Percentiles rank a stretch among this genome's conserved stretches.
Conservation (phyloP, 2,329 filamentous ascomycete species). For the Pseudopyrenochaeta lycopersici region DNA sequence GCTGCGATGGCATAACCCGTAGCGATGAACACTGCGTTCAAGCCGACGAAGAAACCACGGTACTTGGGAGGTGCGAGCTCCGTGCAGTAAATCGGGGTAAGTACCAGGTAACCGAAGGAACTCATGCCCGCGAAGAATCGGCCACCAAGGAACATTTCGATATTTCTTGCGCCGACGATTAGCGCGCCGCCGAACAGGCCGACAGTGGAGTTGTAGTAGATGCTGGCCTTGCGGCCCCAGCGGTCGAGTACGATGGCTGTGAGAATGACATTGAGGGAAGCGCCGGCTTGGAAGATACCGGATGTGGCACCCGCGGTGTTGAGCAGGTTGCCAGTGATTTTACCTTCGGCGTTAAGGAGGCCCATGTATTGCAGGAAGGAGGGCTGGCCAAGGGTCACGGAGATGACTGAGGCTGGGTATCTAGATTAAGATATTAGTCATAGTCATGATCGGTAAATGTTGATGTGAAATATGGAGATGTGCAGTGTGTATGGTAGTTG, state of each 20-base stretch:
- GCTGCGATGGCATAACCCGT: constrained; percentile 30
- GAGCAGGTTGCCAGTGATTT: constrained; percentile 14
- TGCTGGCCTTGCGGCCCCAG: constrained; percentile 29
- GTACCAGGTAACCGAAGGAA: constrained; percentile 34
- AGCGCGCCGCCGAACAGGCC: constrained; percentile 27
- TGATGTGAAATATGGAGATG: no score
- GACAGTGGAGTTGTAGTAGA: constrained; percentile 26
- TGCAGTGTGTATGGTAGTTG: no score
- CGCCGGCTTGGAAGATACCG: constrained; percentile 33
- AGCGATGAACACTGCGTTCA: constrained; percentile 33
- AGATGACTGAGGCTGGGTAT: constrained; percentile 31
- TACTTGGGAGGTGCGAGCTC: constrained; percentile 31
- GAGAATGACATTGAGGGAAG: constrained; percentile 23
- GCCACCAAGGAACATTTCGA: constrained; percentile 60
- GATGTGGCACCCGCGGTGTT: constrained; percentile 30
- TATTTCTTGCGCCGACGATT: constrained; percentile 20
- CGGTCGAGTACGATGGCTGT: constrained; percentile 25
- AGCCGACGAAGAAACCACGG: constrained; percentile 34
- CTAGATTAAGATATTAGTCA: neutral
- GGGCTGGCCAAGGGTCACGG: constrained; percentile 27
- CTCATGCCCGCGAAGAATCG: constrained; percentile 75
- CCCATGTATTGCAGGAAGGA: constrained; percentile 28
- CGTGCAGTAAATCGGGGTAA: constrained; percentile 30
- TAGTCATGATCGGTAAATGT: no score
- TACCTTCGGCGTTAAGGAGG: constrained; percentile 23